These are phyloP conservation scores for Yamadazyma insecticola DNA, from an alignment of 805 yeast species.

Conservation along the genomic window DNA sequence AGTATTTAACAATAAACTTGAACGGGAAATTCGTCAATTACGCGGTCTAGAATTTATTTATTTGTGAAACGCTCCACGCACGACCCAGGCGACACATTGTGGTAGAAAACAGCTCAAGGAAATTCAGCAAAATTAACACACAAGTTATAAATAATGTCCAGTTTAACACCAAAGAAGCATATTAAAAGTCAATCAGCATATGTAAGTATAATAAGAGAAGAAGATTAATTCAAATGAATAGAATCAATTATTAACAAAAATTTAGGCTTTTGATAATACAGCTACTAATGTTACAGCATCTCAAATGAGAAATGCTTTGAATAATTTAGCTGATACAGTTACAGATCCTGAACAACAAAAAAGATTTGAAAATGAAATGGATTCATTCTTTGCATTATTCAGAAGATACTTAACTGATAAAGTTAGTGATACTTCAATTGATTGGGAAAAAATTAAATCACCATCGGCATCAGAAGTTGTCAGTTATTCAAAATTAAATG, in stretches of 20 bases:
- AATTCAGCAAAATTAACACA: no score
- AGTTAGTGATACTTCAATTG: conserved; percentile 77
- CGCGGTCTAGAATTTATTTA: no score
- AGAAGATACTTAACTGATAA: conserved; percentile 89
- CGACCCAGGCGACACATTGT: no score
- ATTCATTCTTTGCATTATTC: conserved; percentile 86
- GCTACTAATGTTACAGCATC: conserved; percentile 94
- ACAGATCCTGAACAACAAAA: conserved; percentile 42
- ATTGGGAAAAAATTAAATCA: conserved; percentile 94
- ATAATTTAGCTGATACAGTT: conserved; percentile 82
- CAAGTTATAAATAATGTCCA: conserved; percentile 1
- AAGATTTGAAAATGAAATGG: conserved; percentile 87
- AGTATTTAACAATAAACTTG: no score
- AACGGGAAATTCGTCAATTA: no score
- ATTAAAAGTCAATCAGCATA: conserved; percentile 67
- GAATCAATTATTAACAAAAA: conserved; percentile 6
- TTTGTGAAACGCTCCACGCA: no score
- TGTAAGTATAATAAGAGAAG: conserved; percentile 34
- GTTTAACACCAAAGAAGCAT: conserved; percentile 47
- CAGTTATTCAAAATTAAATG: conserved; percentile 53
- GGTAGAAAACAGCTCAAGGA: no score
- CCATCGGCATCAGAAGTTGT: conserved; percentile 89
- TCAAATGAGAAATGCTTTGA: conserved; percentile 95
- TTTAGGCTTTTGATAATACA: conserved; percentile 85
- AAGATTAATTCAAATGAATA: background rate